These are phyloP conservation scores for Aspergillus sp. DNA, from an alignment of 2,329 filamentous ascomycete genomes.

Conservation along the genomic window DNA sequence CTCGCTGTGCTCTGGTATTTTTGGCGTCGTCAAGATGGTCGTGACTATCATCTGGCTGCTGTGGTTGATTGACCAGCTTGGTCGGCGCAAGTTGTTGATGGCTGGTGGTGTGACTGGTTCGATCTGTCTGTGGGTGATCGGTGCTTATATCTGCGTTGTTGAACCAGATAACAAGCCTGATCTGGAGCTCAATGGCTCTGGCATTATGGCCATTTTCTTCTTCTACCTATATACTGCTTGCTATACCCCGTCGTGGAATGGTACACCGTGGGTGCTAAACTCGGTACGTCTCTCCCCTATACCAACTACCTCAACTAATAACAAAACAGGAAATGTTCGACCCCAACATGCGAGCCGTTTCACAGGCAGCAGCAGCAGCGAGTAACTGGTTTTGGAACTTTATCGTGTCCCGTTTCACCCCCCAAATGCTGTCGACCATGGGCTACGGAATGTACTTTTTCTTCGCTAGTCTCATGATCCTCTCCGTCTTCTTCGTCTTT, in stretches of 20 bases:
- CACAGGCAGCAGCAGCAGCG: conserved; percentile 60
- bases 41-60: conserved; percentile 65
- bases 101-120: conserved; percentile 58
- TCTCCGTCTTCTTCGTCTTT: conserved; percentile 55
- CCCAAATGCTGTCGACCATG: conserved; percentile 38
- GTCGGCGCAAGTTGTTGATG: conserved; percentile 60
- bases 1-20: conserved; percentile 67
- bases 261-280: conserved; percentile 72
- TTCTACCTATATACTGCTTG: conserved; percentile 71
- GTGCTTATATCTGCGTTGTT: conserved; percentile 29
- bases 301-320: conserved; percentile 4
- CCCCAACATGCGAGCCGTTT: conserved; percentile 63
- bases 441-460: conserved; percentile 65
- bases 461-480: conserved; percentile 60
- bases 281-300: conserved; percentile 26
- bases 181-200: conserved; percentile 17
- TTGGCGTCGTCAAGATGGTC: conserved; percentile 68
- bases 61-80: conserved; percentile 61
- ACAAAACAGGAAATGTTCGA: conserved; percentile 60
- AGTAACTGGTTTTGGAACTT: conserved; percentile 34
- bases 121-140: conserved; percentile 29
- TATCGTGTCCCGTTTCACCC: conserved; percentile 31
- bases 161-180: conserved; percentile 23
- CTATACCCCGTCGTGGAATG: conserved; percentile 70
- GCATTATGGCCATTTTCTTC: conserved; percentile 52